A percentile compares a stretch with the other conserved stretches of the same genome.
phyloP scores from a whole-genome alignment of 805 yeast species.

The Brettanomyces naardenensis region DNA sequence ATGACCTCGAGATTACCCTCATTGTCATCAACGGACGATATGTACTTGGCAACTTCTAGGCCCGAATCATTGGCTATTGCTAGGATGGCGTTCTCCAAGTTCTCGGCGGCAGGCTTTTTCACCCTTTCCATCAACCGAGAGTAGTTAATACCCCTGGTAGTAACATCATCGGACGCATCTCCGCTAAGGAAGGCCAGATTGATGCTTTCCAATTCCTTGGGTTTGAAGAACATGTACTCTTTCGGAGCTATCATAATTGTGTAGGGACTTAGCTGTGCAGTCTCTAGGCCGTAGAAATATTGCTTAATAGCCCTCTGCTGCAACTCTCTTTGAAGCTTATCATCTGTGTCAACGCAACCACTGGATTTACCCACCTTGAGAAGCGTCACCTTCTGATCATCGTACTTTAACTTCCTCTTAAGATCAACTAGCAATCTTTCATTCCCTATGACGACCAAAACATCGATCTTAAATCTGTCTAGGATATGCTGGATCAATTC shows the following conservation, averaged over 20 bases:
- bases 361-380: conserved; percentile 64
- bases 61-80: conserved; percentile 21
- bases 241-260: conserved; percentile 65
- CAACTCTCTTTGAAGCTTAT: conserved; percentile 52
- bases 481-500: conserved; percentile 49
- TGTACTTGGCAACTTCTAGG: conserved; percentile 18
- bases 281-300: conserved; percentile 77
- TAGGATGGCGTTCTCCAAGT: conserved; percentile 67
- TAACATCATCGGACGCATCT: conserved; percentile 11
- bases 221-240: conserved; percentile 56
- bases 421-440: conserved; percentile 63
- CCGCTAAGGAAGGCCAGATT: conserved; percentile 21
- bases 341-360: conserved; percentile 73
- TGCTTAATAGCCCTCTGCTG: conserved; percentile 78
- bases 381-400: conserved; percentile 29
- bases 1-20: conserved; percentile 20
- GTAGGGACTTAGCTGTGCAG: conserved; percentile 71
- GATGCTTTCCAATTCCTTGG: conserved; percentile 25
- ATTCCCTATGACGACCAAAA: conserved; percentile 65
- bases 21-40: conserved; percentile 10
- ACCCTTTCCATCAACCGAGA: conserved; percentile 18
- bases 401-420: conserved; percentile 36
- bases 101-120: conserved; percentile 35
- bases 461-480: conserved; percentile 48
- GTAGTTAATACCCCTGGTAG: conserved; percentile 7